Evolutionary conservation across 2,329 filamentous ascomycete genomes (phyloP).

Genomic region (Aureobasidium vineae): DNA sequence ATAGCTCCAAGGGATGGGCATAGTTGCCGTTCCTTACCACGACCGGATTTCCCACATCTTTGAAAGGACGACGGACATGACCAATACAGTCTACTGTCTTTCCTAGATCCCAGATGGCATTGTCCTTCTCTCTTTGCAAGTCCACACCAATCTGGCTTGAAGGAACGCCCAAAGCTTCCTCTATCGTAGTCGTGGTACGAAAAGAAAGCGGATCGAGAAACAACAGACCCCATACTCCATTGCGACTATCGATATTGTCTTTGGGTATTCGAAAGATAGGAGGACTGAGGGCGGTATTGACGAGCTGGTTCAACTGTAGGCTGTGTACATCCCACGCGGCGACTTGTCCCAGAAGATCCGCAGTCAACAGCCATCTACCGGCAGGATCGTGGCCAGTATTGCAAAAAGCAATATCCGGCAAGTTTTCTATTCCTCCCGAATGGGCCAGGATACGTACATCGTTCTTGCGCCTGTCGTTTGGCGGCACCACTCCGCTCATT

Average conservation of each 20-base stretch:
- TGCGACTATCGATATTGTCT: constrained; percentile 33
- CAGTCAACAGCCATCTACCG: constrained; percentile 58
- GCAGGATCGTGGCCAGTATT: constrained; percentile 57
- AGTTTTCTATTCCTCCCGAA: constrained; percentile 47
- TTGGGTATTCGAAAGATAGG: neutral
- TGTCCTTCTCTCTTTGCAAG: neutral
- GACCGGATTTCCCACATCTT: neutral
- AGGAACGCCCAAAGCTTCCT: constrained; percentile 23
- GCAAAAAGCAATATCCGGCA: constrained; percentile 59
- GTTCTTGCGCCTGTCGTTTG: constrained; percentile 29
- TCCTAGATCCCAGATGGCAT: constrained; percentile 36
- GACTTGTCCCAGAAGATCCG: constrained; percentile 54
- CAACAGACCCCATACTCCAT: constrained; percentile 41
- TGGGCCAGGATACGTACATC: constrained; percentile 33
- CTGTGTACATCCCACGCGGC: constrained; percentile 49
- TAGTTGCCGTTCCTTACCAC: constrained; percentile 9
- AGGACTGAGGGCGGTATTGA: constrained; percentile 5
- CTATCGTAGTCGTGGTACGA: constrained; percentile 28
- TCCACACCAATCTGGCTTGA: neutral
- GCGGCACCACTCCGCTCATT: neutral
- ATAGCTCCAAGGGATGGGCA: constrained; percentile 1
- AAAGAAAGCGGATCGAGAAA: constrained; percentile 43
- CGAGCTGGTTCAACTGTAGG: constrained; percentile 6
- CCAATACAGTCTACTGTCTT: constrained; percentile 29
- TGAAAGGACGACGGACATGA: neutral